These are phyloP conservation scores for Heritiera littoralis DNA, from an alignment of 345 rosid genomes.

Conservation along the genomic window DNA sequence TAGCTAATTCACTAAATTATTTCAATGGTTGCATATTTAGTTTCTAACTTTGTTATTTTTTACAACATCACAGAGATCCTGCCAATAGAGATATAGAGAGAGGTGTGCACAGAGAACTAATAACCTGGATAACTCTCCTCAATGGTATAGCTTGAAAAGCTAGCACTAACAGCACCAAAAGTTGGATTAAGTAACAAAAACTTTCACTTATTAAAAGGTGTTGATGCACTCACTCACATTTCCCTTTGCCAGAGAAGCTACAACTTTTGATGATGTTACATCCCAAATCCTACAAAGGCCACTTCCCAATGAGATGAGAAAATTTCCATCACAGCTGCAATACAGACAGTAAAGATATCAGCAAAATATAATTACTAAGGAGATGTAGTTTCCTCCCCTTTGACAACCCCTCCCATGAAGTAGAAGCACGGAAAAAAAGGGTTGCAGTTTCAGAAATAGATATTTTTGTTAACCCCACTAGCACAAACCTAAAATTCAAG, in stretches of 20 bases:
- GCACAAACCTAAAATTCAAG: slow-evolving; percentile 74
- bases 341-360: slow-evolving; percentile 26
- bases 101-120: background rate
- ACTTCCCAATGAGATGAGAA: slow-evolving; percentile 75
- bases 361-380: slow-evolving; percentile 18
- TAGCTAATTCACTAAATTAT: slow-evolving; percentile 1
- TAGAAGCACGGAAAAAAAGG: background rate
- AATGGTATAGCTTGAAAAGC: background rate
- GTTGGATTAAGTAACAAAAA: background rate
- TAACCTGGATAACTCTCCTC: background rate
- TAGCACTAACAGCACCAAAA: background rate
- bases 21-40: background rate
- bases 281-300: slow-evolving; percentile 93
- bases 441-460: background rate
- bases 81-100: background rate
- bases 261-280: slow-evolving; percentile 48
- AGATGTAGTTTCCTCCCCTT: background rate
- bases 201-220: background rate
- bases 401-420: slow-evolving; percentile 4
- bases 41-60: background rate
- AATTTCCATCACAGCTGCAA: slow-evolving; percentile 81
- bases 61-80: background rate
- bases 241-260: slow-evolving; percentile 64
- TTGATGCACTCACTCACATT: slow-evolving; percentile 45
- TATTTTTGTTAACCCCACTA: background rate